Evolutionary conservation across 176 grass and related monocot species (phyloP).

Genomic region (Puya raimondii): DNA sequence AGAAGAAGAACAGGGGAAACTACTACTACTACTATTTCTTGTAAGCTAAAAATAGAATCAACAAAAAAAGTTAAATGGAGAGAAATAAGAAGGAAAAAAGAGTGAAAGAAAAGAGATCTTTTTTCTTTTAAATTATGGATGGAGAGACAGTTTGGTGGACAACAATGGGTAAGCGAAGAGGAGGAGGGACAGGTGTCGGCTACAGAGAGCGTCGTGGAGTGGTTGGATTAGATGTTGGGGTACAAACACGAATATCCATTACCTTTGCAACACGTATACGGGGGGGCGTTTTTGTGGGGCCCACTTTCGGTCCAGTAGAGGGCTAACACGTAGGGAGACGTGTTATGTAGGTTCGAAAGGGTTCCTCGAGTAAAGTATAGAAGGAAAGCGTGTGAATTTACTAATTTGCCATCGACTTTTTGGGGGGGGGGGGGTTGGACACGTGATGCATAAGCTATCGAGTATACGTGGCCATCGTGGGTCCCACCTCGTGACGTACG

Average conservation of each 20-base stretch:
- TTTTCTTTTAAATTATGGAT: not conserved
- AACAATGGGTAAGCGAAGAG: not conserved
- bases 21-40: not conserved
- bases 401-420: too few relatives aligned
- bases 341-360: too few relatives aligned
- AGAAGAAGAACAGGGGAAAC: too few relatives aligned
- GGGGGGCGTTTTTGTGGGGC: not conserved
- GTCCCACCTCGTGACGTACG: too few relatives aligned
- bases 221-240: not conserved
- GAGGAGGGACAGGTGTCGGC: not conserved
- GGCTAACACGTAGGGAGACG: too few relatives aligned
- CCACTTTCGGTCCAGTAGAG: not conserved
- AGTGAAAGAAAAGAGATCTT: not conserved
- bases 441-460: too few relatives aligned
- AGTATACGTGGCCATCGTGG: too few relatives aligned
- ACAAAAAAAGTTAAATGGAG: not conserved
- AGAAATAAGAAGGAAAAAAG: not conserved
- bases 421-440: too few relatives aligned
- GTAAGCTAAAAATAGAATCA: not conserved
- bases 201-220: not conserved
- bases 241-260: not conserved
- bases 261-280: not conserved
- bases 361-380: too few relatives aligned
- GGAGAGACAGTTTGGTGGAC: not conserved
- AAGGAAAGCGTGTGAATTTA: too few relatives aligned